Percentiles rank a stretch among this genome's conserved stretches.
These are phyloP conservation scores for Trichoderma sp. DNA, from an alignment of 2,329 filamentous ascomycete species.

Conservation along the genomic window DNA sequence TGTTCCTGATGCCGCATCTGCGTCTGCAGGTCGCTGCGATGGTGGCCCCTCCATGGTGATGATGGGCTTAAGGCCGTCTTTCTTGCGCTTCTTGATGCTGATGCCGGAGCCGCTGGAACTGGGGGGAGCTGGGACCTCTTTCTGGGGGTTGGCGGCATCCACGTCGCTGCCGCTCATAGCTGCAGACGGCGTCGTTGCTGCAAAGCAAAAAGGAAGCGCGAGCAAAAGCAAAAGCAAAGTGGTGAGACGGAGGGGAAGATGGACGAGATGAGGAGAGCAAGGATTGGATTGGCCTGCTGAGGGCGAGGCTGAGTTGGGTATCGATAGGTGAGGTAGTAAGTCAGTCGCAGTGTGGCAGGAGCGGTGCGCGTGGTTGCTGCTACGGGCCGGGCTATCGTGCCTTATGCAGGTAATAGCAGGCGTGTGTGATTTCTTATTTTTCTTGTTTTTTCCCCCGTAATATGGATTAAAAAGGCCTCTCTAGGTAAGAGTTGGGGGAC, in stretches of 20 bases:
- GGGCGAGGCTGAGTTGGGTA: background rate
- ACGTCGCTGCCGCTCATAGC: constrained; percentile 32
- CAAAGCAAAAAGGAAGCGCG: background rate
- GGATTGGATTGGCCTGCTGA: background rate
- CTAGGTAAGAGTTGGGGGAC: background rate
- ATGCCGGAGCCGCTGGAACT: constrained; percentile 31
- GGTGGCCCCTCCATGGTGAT: constrained; percentile 60
- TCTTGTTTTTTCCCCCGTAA: background rate
- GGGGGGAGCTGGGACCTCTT: constrained; percentile 16
- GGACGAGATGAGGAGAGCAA: background rate
- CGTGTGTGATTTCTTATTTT: background rate
- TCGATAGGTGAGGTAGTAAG: background rate
- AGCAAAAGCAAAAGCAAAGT: background rate
- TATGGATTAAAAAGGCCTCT: background rate
- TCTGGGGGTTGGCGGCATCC: constrained; percentile 29
- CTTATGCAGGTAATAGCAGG: background rate
- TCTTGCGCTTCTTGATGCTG: constrained; percentile 69
- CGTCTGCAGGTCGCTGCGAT: background rate
- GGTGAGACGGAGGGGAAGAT: background rate
- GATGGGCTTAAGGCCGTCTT: constrained; percentile 71
- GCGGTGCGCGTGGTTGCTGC: background rate
- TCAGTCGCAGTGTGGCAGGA: background rate
- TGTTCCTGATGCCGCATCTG: constrained; percentile 15
- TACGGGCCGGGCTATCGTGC: background rate
- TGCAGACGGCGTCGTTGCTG: background rate